Evolutionary conservation across 257 asterid genomes (phyloP), one percentile per base, ranked within the genome.

Genomic region (Fraxinus excelsior): DNA sequence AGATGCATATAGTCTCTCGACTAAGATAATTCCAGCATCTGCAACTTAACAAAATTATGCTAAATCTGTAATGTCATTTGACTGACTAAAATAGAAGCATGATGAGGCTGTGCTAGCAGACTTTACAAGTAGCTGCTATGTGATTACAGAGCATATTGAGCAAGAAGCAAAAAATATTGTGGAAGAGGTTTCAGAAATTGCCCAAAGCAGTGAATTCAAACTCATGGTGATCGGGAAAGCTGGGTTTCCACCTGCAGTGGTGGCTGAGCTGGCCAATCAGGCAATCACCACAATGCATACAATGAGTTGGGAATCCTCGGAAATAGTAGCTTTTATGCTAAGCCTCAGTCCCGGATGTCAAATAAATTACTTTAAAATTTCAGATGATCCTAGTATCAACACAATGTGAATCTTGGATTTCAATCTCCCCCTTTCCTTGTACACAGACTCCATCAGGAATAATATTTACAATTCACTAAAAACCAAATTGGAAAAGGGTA

Each of bases 281-380:
- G n/a, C n/a, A 46, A 76, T 23, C 42, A 68, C 12, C 80, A 76
- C 31, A 58, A 69, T 2, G 80, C 34, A 21, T 32, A 77, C 12
- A 69, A 37, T 31, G 76, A 77, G 71, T 19, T 56, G 34, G 80
- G 80, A 9, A 60, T 60, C 34, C 18, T 60, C n/a, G 7, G 31
- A 9, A 60, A 60, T 8, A 23, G 31, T 60, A 60, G 67, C 67
- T 25, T 7, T 60, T 60, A 60, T 32, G 13, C 29, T 21, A 1
- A 58, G 67, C 32, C 67, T 60, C 26, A 23, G 11, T 37, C 29
- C 32, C 34, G 0, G 67, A 60, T 21, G 29, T 23, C 31, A 60
- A 25, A 60, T 10, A 60, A 23, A 25, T 60, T 60, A 60, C 25
- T 60, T 2, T 23, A 25, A 7, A 56, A 60, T 23, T 60, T 25